Conservation (phyloP, 306 rosid genomes). For the Mucuna pruriens region DNA sequence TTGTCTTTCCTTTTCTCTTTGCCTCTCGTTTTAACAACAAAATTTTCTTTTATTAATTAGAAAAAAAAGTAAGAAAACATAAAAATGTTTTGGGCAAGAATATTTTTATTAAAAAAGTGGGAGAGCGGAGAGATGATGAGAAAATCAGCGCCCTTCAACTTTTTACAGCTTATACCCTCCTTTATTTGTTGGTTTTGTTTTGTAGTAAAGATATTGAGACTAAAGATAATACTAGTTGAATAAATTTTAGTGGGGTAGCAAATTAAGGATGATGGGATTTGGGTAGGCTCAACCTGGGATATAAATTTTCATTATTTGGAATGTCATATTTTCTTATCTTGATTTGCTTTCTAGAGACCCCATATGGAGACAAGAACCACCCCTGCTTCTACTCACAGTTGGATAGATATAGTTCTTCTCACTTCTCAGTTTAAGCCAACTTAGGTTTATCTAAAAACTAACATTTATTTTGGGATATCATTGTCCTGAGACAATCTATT, state of each 20-base stretch:
- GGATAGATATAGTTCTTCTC: background rate
- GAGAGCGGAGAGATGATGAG: too few relatives aligned
- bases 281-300: background rate
- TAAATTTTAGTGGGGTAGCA: background rate
- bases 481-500: background rate
- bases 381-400: background rate
- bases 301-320: slow-evolving; percentile 3
- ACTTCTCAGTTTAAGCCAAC: background rate
- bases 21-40: too few relatives aligned
- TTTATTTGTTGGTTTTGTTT: background rate
- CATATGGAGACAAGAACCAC: background rate
- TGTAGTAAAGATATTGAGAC: background rate
- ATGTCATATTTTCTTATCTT: background rate
- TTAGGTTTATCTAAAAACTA: background rate
- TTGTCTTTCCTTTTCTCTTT: too few relatives aligned
- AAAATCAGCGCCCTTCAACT: too few relatives aligned
- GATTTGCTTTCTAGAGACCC: background rate
- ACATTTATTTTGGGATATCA: background rate
- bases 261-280: background rate
- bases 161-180: slow-evolving; percentile 3
- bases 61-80: too few relatives aligned
- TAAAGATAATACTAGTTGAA: background rate
- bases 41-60: too few relatives aligned
- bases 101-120: too few relatives aligned
- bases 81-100: too few relatives aligned